Evolutionary conservation across 768 basidiomycete genomes (phyloP).

Genomic region (Lentinula detonsa): DNA sequence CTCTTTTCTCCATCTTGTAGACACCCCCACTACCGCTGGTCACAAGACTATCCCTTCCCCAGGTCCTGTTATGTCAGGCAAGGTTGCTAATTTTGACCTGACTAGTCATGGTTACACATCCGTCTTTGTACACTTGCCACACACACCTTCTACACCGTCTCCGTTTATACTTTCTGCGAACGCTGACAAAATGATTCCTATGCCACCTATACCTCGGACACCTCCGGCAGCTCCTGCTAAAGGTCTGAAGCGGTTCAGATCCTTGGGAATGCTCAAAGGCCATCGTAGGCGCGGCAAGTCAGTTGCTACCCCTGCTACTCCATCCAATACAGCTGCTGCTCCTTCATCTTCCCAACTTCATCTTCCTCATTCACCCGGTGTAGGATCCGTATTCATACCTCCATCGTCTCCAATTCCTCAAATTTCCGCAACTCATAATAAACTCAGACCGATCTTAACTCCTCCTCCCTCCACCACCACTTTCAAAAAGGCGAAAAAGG

Average conservation of each 20-base stretch:
- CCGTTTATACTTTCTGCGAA: not conserved
- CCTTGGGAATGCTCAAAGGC: conserved; percentile 1
- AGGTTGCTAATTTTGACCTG: conserved; percentile 31
- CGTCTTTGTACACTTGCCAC: conserved; percentile 33
- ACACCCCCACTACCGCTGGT: conserved; percentile 26
- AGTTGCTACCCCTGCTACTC: not conserved
- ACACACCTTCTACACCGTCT: conserved; percentile 17
- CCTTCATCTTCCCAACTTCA: not conserved
- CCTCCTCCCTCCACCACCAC: not conserved
- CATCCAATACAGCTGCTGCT: not conserved
- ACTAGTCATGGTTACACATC: conserved; percentile 35
- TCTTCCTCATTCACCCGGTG: not conserved
- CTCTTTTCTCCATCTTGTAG: conserved; percentile 15
- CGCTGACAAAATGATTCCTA: not conserved
- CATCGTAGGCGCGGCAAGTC: not conserved
- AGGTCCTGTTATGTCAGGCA: not conserved
- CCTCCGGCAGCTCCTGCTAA: not conserved
- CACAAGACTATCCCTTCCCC: conserved; percentile 21
- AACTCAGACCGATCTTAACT: not conserved
- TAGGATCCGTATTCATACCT: not conserved
- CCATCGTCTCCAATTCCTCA: not conserved
- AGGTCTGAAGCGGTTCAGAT: not conserved
- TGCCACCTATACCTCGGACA: not conserved
- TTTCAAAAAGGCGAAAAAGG: conserved; percentile 1
- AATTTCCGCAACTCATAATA: not conserved